Conservation (phyloP, 371 early-diverging fungal species). For the Mucor plumbeus region DNA sequence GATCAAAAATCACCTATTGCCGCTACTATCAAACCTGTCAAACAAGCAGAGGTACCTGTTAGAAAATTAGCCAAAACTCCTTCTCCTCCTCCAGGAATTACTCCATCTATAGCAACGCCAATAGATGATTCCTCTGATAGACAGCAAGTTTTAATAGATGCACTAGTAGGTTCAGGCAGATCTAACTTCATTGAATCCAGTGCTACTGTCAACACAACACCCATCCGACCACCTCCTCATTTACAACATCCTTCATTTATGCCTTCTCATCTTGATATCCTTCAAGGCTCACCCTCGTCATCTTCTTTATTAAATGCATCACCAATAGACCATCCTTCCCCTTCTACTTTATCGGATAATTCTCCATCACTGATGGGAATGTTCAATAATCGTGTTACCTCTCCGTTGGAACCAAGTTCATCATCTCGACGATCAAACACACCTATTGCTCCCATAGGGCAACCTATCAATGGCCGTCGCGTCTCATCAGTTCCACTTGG, state of each 20-base stretch:
- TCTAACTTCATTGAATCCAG: not conserved
- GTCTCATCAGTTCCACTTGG: slow-evolving; percentile 14
- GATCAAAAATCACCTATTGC: not conserved
- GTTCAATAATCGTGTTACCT: slow-evolving; percentile 20
- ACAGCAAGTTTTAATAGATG: slow-evolving; percentile 31
- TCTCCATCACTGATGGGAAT: slow-evolving; percentile 16
- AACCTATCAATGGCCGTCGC: slow-evolving; percentile 26
- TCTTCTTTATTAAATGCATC: slow-evolving; percentile 7
- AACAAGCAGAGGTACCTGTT: not conserved
- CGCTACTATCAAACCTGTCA: not conserved
- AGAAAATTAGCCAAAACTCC: not conserved
- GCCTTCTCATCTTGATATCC: slow-evolving; percentile 23
- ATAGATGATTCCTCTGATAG: slow-evolving; percentile 11
- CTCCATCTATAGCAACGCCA: not conserved
- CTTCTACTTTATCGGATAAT: slow-evolving; percentile 11
- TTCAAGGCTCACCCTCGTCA: slow-evolving; percentile 12
- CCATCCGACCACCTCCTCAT: slow-evolving; percentile 12
- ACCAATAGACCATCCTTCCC: slow-evolving; percentile 13
- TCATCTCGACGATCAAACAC: slow-evolving; percentile 25
- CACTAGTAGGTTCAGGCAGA: slow-evolving; percentile 23
- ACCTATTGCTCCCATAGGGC: slow-evolving; percentile 48
- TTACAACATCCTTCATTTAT: slow-evolving; percentile 12
- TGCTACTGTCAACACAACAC: not conserved
- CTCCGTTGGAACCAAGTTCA: slow-evolving; percentile 10
- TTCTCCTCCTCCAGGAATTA: slow-evolving; percentile 14